These are phyloP conservation scores for Fragilaria radians DNA, from an alignment of 108 stramenopile species.

Conservation along the genomic window DNA sequence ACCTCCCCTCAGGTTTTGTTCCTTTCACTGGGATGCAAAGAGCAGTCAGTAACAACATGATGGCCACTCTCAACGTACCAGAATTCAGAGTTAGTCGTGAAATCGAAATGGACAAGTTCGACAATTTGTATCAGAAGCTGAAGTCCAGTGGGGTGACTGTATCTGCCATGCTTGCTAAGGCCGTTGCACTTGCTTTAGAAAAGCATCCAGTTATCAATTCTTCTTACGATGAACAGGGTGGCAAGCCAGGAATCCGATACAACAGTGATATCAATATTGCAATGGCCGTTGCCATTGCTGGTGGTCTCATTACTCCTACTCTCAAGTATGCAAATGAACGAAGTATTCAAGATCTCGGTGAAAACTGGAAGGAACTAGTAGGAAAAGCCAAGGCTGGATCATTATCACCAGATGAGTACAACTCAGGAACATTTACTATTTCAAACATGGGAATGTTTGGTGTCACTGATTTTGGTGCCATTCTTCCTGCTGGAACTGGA, in stretches of 20 bases:
- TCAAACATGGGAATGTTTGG: constrained; percentile 99
- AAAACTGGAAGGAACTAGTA: constrained; percentile 92
- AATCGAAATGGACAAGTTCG: constrained; percentile 90
- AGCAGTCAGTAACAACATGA: constrained; percentile 97
- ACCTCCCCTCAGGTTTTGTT: constrained; percentile 83
- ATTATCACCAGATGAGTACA: constrained; percentile 90
- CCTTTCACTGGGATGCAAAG: constrained; percentile 97
- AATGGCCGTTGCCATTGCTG: constrained; percentile 97
- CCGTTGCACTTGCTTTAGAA: constrained; percentile 88
- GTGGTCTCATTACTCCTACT: constrained; percentile 96
- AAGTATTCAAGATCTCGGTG: constrained; percentile 80
- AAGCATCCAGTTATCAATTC: constrained; percentile 95
- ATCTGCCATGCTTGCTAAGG: constrained; percentile 93
- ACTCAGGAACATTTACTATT: constrained; percentile 94
- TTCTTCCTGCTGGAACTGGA: constrained; percentile 87
- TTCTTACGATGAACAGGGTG: constrained; percentile 65
- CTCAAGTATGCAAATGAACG: constrained; percentile 90
- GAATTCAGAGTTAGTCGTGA: constrained; percentile 91
- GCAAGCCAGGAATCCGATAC: constrained; percentile 65
- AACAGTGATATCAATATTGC: constrained; percentile 97
- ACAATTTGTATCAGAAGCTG: constrained; percentile 85
- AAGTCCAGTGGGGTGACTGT: constrained; percentile 93
- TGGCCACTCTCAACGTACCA: constrained; percentile 82
- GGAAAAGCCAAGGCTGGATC: constrained; percentile 74
- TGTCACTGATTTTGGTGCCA: constrained; percentile 91